Evolutionary conservation across 1,139 yeast genomes (phyloP).

Genomic region (Yamadazyma pseudoaaseri): DNA sequence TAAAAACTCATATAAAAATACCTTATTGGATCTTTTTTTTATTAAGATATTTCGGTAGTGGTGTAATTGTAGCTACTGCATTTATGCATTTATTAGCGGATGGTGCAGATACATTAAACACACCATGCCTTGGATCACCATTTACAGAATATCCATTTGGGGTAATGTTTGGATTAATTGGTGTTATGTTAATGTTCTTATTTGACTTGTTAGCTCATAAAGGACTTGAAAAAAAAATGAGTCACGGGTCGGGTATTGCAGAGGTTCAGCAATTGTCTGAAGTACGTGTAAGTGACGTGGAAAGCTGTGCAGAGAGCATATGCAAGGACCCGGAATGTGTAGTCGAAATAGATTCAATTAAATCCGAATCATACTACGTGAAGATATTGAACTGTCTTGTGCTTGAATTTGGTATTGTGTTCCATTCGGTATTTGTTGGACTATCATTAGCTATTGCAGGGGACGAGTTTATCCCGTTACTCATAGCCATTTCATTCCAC

Average conservation of each 20-base stretch:
- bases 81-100: constrained; percentile 34
- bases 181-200: constrained; percentile 30
- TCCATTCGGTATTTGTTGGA: constrained; percentile 42
- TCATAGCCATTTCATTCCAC: constrained; percentile 37
- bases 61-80: constrained; percentile 37
- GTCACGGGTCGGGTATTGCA: too few relatives aligned
- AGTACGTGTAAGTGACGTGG: constrained; percentile 1
- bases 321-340: too few relatives aligned
- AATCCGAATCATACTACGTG: constrained; percentile 12
- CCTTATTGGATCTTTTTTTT: constrained; percentile 29
- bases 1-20: constrained; percentile 18
- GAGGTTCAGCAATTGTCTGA: not conserved
- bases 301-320: too few relatives aligned
- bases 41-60: constrained; percentile 30
- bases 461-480: constrained; percentile 32
- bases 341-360: too few relatives aligned
- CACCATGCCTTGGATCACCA: constrained; percentile 29
- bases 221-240: constrained; percentile 16
- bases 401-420: constrained; percentile 39
- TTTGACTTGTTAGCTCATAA: constrained; percentile 28
- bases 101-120: constrained; percentile 21
- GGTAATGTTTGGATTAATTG: constrained; percentile 32
- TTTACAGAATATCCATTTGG: constrained; percentile 35
- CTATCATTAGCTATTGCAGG: constrained; percentile 39
- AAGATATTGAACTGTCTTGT: constrained; percentile 26